These are phyloP conservation scores for Cadophora gregata DNA, from an alignment of 2,329 filamentous ascomycete genomes.

Conservation along the genomic window DNA sequence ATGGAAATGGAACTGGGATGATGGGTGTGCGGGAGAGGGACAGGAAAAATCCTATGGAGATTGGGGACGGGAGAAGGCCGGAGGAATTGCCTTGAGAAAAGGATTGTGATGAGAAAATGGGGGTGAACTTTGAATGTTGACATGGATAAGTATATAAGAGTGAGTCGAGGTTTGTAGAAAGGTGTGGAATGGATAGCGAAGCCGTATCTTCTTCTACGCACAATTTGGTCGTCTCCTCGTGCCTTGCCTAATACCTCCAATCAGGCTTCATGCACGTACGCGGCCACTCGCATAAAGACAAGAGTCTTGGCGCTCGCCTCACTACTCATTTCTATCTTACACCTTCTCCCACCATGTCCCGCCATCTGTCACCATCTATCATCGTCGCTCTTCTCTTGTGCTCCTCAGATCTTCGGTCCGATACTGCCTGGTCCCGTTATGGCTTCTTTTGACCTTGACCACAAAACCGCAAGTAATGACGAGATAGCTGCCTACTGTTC, in stretches of 20 bases:
- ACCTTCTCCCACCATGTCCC: too few species aligned
- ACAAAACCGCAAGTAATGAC: constrained; percentile 8
- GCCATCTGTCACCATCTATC: constrained; percentile 3
- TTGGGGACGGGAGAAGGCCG: constrained; percentile 1
- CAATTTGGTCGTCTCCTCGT: background rate
- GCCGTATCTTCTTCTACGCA: too few species aligned
- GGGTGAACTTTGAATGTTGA: too few species aligned
- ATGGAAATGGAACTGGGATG: too few species aligned
- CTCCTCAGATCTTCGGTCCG: background rate
- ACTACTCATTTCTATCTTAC: too few species aligned
- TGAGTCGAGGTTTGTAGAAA: background rate
- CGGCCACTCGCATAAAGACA: background rate
- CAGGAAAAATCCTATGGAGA: background rate
- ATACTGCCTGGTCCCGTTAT: background rate
- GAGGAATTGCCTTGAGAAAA: constrained; percentile 1
- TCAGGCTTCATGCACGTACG: background rate
- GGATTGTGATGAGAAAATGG: too few species aligned
- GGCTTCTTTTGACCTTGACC: constrained; percentile 3
- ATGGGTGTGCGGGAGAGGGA: background rate
- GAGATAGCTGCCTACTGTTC: constrained; percentile 16
- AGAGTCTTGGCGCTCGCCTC: background rate
- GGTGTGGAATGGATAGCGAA: too few species aligned
- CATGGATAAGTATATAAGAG: too few species aligned
- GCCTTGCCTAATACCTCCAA: background rate
- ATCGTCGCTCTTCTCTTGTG: background rate